Evolutionary conservation across 345 rosid species (phyloP), one percentile per base, ranked within the genome.

Genomic region (Euphorbia pulcherrima): DNA sequence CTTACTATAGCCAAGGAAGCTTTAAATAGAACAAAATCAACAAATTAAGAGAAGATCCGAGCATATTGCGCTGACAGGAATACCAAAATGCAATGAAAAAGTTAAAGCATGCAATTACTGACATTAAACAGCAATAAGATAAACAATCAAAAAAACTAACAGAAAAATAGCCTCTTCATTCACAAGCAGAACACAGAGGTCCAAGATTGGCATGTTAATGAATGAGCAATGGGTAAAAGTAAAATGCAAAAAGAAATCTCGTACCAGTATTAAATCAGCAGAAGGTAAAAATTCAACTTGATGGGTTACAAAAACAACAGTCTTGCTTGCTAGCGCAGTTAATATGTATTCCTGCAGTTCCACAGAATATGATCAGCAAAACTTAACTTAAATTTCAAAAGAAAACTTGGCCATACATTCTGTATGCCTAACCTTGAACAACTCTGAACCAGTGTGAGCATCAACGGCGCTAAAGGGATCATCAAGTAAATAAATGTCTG

Each of bases 381-480:
- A 67, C 33, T 72, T 39, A 41, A 65, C 69, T 59, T 0, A 68
- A 47, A 70, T 29, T 44, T 46, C 23, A 61, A 63, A 3, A 30
- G 70, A 55, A 56, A 61, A n/a, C 51, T 39, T 33, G 62, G 27
- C 23, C 28, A 72, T 62, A 59, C 6, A 17, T 65, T 28, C 44
- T 52, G 50, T 8, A 75, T 58, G 11, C 67, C 80, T 79, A 77
- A 95, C 99, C 93, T 87, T 87, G 80, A 95, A 95, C 77, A 95
- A 73, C 48, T 95, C 99, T 64, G 99, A 89, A 74, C 99, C 87
- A 2, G 99, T 95, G 67, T 95, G 99, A 24, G 97, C 99, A 83
- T 95, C 99, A 74, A 95, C 97, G 60, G 99, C 99, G 83, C 99
- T 95, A 77, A 95, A 95, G 60, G 99, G 99, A 72, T 95, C 99